Base-by-base conservation (phyloP, 352 stramenopile genomes). In the Globisporangium apiculatum region DNA sequence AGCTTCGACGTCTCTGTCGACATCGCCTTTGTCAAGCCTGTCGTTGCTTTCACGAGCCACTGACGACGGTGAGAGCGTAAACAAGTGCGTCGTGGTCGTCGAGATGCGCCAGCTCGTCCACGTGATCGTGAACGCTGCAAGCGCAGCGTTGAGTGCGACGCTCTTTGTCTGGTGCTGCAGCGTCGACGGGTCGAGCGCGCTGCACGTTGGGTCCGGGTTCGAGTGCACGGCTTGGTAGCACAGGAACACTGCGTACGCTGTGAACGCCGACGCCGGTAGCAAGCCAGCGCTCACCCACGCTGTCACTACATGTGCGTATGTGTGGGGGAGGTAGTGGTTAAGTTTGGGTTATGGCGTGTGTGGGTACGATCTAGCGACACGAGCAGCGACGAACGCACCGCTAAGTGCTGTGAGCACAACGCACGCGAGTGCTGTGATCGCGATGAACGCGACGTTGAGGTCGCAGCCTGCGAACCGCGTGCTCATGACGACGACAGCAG, bases 101-200 rank as follows among this genome's bases (percentile, higher is more conserved):
- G 79, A 89, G 31, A 74, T 87, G 52, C 73, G 73, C 79, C 79
- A 92, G 51, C 70, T 79, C 18, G 73, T 83, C 73, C 73, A 83
- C 51, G 73, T 83, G 62, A 83, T 79, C 11, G 73, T 83, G 52
- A 76, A 64, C 15, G 69, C 72, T 5, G 63, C 69, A n/a, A 73
- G 54, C 24, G 60, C 58, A 1, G 71, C 59, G 61, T 87, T 91
- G 8, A 77, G 47, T 7, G 81, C 59, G 31, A 83, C 64, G 31
- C 65, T 75, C 35, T 68, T 71, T 15, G 72, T 68, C 37, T 72
- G 60, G 49, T 74, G 62, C 41, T 73, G 65, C 38, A 65, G 54
- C 0, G 53, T 72, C 5, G 65, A 62, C 2, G 68, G 51, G 24
- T 78, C 61, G 3, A 73, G 57, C 2, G 50, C 36, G n/a, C 66